Evolutionary conservation across 331 rosid species (phyloP).

Genomic region (Acacia concinna): DNA sequence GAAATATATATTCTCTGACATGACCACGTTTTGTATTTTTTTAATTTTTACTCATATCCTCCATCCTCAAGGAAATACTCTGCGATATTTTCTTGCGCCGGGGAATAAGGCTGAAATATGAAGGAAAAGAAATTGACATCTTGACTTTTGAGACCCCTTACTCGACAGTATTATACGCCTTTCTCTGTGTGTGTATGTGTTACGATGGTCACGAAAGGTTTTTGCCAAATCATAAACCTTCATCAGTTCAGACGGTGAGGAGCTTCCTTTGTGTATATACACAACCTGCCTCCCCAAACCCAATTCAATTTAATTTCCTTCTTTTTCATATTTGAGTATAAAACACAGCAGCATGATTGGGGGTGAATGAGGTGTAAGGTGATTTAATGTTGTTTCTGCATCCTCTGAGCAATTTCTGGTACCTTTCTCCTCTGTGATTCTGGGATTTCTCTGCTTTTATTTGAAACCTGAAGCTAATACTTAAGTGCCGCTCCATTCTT

Average conservation of each 20-base stretch:
- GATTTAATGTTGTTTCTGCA: neutral
- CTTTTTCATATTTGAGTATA: neutral
- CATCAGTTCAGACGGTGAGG: neutral
- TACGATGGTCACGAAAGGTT: neutral
- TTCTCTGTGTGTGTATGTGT: too few species aligned
- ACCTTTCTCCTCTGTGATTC: neutral
- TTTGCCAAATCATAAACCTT: too few species aligned
- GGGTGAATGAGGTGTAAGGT: neutral
- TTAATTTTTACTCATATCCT: neutral
- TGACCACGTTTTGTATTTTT: neutral
- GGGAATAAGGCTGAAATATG: too few species aligned
- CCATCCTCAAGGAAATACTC: too few species aligned
- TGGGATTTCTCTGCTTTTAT: constrained; percentile 1
- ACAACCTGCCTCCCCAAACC: neutral
- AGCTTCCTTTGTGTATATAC: neutral
- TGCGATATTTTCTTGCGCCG: neutral
- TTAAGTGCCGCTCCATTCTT: neutral
- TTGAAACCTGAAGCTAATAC: neutral
- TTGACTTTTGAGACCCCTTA: too few species aligned
- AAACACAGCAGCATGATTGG: neutral
- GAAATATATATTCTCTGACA: too few species aligned
- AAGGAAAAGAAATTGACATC: neutral
- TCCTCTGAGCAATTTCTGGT: neutral
- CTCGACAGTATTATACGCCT: too few species aligned
- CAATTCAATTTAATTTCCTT: neutral